Percentiles rank a stretch among this genome's conserved stretches.
Conservation (phyloP, 768 basidiomycete genomes). For the Pleurotus pulmonarius region DNA sequence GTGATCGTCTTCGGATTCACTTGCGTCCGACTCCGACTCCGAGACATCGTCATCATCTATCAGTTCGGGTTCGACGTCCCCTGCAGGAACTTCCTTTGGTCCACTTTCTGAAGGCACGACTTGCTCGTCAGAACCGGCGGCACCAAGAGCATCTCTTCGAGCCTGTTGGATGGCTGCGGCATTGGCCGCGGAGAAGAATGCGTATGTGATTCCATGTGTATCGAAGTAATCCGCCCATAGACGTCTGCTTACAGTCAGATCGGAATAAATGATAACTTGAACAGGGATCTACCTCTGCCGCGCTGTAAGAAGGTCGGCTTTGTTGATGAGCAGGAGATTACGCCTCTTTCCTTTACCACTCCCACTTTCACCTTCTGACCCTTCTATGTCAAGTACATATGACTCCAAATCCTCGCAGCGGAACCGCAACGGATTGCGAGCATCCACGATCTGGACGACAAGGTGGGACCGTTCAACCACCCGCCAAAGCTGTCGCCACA, state of each 20-base stretch:
- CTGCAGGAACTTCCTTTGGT: conserved; percentile 21
- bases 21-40: conserved; percentile 19
- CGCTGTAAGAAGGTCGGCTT: conserved; percentile 86
- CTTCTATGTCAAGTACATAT: conserved; percentile 84
- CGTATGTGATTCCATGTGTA: conserved; percentile 66
- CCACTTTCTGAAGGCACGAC: conserved; percentile 8
- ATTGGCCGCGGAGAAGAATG: conserved; percentile 92
- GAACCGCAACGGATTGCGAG: conserved; percentile 89
- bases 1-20: conserved; percentile 28
- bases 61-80: conserved; percentile 20
- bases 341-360: conserved; percentile 70
- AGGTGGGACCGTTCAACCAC: conserved; percentile 94
- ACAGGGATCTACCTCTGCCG: conserved; percentile 65
- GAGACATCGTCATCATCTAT: conserved; percentile 19
- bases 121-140: conserved; percentile 15
- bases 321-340: conserved; percentile 88
- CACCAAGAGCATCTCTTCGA: conserved; percentile 43
- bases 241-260: conserved; percentile 37
- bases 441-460: conserved; percentile 94
- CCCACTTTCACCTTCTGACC: conserved; percentile 75
- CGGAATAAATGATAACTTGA: neutral
- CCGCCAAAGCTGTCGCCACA: conserved; percentile 95
- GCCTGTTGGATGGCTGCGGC: conserved; percentile 82
- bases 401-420: conserved; percentile 88
- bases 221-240: conserved; percentile 95